These are phyloP conservation scores for Verruconis gallopava DNA, from an alignment of 2,329 filamentous ascomycete genomes.

Conservation along the genomic window DNA sequence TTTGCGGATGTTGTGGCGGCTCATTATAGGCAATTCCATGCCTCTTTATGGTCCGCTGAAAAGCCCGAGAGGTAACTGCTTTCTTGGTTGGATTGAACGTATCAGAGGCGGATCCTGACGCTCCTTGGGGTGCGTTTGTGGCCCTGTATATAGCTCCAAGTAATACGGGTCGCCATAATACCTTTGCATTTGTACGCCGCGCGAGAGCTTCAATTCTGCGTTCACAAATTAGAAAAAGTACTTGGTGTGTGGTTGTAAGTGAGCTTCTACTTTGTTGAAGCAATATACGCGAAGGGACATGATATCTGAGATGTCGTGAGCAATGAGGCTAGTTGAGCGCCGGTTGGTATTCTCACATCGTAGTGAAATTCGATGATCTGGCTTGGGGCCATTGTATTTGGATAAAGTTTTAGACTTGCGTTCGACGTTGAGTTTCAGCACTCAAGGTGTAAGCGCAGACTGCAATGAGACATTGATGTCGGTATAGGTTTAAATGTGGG, in stretches of 20 bases:
- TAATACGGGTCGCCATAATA: slow-evolving; percentile 20
- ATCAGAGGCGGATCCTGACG: slow-evolving; percentile 22
- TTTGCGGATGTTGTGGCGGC: slow-evolving; percentile 21
- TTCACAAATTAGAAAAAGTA: neutral
- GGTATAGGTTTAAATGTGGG: too few relatives aligned
- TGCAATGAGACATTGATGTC: too few relatives aligned
- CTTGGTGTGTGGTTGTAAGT: neutral
- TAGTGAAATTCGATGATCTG: slow-evolving; percentile 1
- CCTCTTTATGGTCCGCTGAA: slow-evolving; percentile 20
- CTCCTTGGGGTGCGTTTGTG: slow-evolving; percentile 23
- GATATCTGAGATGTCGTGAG: slow-evolving; percentile 17
- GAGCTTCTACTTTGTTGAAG: slow-evolving; percentile 15
- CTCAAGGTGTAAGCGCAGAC: too few relatives aligned
- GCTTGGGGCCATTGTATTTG: neutral
- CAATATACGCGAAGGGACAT: slow-evolving; percentile 26
- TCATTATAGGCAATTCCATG: slow-evolving; percentile 21
- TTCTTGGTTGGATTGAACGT: slow-evolving; percentile 24
- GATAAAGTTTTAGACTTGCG: too few relatives aligned
- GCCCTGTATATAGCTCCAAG: slow-evolving; percentile 24
- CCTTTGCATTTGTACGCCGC: slow-evolving; percentile 16
- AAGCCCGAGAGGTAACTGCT: slow-evolving; percentile 17
- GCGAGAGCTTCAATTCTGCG: slow-evolving; percentile 19
- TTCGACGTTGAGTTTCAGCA: too few relatives aligned
- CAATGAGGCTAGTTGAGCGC: neutral
- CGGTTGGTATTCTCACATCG: neutral